Conservation (phyloP, 164 flowering plant species). For the Annona cherimola region DNA sequence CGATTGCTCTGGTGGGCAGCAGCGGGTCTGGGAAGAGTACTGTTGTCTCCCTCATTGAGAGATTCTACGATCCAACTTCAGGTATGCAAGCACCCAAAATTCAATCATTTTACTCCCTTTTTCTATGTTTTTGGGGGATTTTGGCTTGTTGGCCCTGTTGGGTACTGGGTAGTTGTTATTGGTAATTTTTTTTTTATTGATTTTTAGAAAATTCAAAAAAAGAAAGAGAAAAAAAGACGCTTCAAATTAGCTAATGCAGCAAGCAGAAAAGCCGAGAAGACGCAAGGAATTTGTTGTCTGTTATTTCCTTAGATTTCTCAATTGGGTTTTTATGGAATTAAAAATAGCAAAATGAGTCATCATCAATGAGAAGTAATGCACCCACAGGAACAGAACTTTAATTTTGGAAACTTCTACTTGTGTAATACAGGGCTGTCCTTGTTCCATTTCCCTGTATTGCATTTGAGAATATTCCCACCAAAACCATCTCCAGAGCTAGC, state of each 20-base stretch:
- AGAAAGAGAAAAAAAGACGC: neutral
- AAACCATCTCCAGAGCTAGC: no score
- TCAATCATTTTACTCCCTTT: neutral
- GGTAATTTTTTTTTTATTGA: no score
- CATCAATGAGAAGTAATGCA: neutral
- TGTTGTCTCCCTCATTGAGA: constrained; percentile 80
- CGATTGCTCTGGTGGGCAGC: constrained; percentile 86
- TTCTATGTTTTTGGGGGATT: no score
- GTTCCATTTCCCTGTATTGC: neutral
- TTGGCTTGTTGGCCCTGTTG: neutral
- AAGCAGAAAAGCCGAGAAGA: neutral
- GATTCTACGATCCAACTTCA: constrained; percentile 79
- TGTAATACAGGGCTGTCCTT: no score
- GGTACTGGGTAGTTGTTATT: neutral
- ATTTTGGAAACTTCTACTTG: no score
- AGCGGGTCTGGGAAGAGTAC: constrained; percentile 97
- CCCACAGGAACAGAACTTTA: neutral
- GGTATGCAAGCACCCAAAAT: constrained; percentile 29
- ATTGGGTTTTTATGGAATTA: neutral
- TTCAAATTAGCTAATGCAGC: neutral
- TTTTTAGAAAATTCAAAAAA: no score
- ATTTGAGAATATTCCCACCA: neutral
- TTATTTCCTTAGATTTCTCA: neutral
- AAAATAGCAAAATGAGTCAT: neutral
- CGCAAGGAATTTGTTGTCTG: no score